Percentiles rank a stretch among this genome's conserved stretches.
Evolutionary conservation across 2,329 filamentous ascomycete genomes (phyloP).

Genomic region (Capronia americana): DNA sequence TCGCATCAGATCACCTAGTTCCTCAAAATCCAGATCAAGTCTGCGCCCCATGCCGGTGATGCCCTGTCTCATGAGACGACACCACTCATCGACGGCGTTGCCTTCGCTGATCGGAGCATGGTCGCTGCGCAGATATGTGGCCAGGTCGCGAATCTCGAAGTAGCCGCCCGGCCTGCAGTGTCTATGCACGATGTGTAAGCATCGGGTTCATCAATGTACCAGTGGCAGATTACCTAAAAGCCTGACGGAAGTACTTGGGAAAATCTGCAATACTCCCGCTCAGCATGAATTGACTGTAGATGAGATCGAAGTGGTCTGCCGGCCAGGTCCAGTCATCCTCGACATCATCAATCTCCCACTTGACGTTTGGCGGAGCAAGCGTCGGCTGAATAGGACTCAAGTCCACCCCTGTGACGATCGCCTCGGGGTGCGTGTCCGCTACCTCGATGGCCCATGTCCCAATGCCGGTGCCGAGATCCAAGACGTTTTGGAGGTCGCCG

Average conservation of each 20-base stretch:
- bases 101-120: conserved; percentile 38
- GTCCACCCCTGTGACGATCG: conserved; percentile 34
- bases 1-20: conserved; percentile 31
- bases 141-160: conserved; percentile 50
- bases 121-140: conserved; percentile 39
- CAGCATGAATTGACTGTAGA: conserved; percentile 64
- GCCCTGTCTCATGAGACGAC: conserved; percentile 38
- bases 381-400: conserved; percentile 39
- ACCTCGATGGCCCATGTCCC: conserved; percentile 37
- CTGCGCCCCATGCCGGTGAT: conserved; percentile 56
- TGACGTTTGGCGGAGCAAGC: conserved; percentile 60
- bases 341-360: conserved; percentile 64
- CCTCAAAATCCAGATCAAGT: conserved; percentile 44
- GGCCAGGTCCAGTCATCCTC: conserved; percentile 63
- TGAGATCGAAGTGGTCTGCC: conserved; percentile 63
- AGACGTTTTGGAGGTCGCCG: conserved; percentile 26
- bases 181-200: conserved; percentile 41
- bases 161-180: conserved; percentile 45
- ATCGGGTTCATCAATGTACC: conserved; percentile 35
- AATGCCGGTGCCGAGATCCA: conserved; percentile 37
- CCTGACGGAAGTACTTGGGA: conserved; percentile 42
- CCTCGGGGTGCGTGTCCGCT: conserved; percentile 39
- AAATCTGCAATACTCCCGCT: conserved; percentile 62
- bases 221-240: conserved; percentile 28
- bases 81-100: conserved; percentile 26